Percentiles rank a stretch among this genome's conserved stretches.
Evolutionary conservation across 177 flowering plant species (phyloP).

Genomic region (Vitis hybrid): DNA sequence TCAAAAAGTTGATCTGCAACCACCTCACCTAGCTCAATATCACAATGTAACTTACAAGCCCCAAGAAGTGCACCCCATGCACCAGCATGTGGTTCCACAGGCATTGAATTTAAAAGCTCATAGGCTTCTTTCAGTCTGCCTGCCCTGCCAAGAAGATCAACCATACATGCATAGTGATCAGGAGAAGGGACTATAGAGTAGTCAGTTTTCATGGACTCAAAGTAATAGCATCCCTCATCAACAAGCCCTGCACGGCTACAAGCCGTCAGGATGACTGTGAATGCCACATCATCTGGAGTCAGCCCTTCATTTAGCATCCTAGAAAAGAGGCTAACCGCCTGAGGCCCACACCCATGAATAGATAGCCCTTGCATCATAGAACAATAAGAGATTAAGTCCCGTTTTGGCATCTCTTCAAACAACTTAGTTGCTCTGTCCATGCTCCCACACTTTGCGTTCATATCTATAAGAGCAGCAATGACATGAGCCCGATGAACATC

Average conservation of each 20-base stretch:
- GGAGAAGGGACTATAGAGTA: slow-evolving; percentile 48
- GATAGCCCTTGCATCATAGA: slow-evolving; percentile 72
- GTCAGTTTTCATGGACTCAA: slow-evolving; percentile 42
- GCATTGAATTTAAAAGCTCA: slow-evolving; percentile 58
- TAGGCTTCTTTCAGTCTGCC: slow-evolving; percentile 56
- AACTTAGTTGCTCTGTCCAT: slow-evolving; percentile 53
- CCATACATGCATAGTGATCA: slow-evolving; percentile 77
- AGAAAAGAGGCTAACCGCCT: slow-evolving; percentile 55
- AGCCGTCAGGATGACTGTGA: slow-evolving; percentile 61
- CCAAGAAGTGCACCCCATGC: slow-evolving; percentile 83
- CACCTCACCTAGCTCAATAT: slow-evolving; percentile 54
- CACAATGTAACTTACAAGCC: slow-evolving; percentile 53
- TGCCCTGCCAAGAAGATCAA: slow-evolving; percentile 63
- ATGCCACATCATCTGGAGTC: slow-evolving; percentile 69
- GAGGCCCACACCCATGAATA: slow-evolving; percentile 52
- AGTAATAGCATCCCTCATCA: slow-evolving; percentile 61
- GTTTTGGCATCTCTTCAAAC: slow-evolving; percentile 49
- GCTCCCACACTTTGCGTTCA: slow-evolving; percentile 84
- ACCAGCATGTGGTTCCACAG: slow-evolving; percentile 61
- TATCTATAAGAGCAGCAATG: slow-evolving; percentile 59
- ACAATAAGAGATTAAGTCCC: slow-evolving; percentile 59
- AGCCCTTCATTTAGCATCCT: slow-evolving; percentile 64
- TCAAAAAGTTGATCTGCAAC: slow-evolving; percentile 52
- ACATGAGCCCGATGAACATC: slow-evolving; percentile 44
- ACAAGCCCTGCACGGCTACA: slow-evolving; percentile 73